phyloP scores from a whole-genome alignment of 1,284 basidiomycete species.

The Calocybe gambosa region DNA sequence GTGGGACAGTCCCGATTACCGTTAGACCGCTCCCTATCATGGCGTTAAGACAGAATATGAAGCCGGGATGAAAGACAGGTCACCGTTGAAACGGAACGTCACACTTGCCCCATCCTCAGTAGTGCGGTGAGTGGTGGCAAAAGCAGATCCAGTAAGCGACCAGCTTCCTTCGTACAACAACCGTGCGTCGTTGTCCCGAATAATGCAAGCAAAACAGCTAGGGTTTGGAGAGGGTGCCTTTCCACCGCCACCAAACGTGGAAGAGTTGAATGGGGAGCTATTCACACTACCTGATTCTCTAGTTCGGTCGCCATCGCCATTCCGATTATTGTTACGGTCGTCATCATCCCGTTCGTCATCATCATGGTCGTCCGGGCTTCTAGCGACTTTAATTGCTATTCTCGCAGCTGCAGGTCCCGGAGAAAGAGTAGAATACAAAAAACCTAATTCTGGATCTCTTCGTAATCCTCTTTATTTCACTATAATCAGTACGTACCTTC shows the following conservation, averaged over 20 bases:
- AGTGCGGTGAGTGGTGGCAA: conserved; percentile 28
- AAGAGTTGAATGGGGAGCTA: not conserved
- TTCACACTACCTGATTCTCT: not conserved
- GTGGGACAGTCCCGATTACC: conserved; percentile 37
- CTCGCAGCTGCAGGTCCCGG: not conserved
- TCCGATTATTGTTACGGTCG: too few species aligned
- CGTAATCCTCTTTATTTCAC: not conserved
- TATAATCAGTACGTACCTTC: not conserved
- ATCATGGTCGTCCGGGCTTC: not conserved
- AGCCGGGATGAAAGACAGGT: conserved; percentile 1
- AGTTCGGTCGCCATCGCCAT: too few species aligned
- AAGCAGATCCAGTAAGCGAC: conserved; percentile 23
- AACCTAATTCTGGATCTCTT: not conserved
- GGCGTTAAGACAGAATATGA: not conserved
- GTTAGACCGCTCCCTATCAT: conserved; percentile 36
- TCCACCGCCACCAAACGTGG: not conserved
- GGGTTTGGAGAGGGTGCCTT: not conserved
- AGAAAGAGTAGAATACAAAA: not conserved
- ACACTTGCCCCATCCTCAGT: conserved; percentile 25
- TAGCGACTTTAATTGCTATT: too few species aligned
- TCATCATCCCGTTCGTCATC: too few species aligned
- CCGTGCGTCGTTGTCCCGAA: conserved; percentile 28
- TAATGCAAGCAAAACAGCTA: conserved; percentile 20
- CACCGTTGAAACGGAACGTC: conserved; percentile 34
- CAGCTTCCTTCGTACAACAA: conserved; percentile 31